These are phyloP conservation scores for Oryza rufipogon DNA, from an alignment of 176 grass and related monocot genomes.

Conservation along the genomic window DNA sequence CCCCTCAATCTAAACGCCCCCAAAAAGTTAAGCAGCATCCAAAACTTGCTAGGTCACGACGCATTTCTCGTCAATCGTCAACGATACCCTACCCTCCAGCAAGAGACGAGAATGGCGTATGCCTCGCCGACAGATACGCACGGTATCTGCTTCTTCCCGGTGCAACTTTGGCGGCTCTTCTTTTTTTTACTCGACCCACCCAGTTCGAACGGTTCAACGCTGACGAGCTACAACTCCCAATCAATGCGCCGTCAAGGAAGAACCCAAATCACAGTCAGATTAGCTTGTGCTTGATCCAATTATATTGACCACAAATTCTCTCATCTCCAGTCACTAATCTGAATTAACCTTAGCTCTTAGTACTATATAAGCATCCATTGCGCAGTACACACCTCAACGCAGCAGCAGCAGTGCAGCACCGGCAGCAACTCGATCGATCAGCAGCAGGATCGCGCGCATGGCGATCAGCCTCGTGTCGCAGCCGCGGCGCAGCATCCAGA, in stretches of 20 bases:
- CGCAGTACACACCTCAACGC: background rate
- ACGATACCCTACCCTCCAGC: background rate
- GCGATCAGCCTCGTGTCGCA: conserved; percentile 45
- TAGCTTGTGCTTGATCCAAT: background rate
- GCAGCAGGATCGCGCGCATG: conserved; percentile 26
- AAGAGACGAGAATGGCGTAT: background rate
- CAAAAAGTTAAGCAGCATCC: too few relatives aligned
- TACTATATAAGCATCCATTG: background rate
- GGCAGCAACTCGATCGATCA: background rate
- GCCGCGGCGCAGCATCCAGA: conserved; percentile 49
- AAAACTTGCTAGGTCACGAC: too few relatives aligned
- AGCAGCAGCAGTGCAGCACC: background rate
- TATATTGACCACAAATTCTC: background rate
- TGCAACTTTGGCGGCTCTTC: conserved; percentile 33
- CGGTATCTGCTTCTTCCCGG: background rate
- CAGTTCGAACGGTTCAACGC: conserved; percentile 35
- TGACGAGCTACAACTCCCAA: background rate
- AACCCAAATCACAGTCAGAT: conserved; percentile 12
- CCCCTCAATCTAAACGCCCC: too few relatives aligned
- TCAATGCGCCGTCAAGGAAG: conserved; percentile 38
- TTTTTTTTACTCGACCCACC: conserved; percentile 5
- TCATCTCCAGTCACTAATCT: conserved; percentile 12
- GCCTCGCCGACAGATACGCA: background rate
- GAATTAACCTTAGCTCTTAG: background rate
- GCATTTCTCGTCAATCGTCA: background rate